Base-by-base conservation (phyloP, 139 green algal species). In the Ostreobium quekettii region DNA sequence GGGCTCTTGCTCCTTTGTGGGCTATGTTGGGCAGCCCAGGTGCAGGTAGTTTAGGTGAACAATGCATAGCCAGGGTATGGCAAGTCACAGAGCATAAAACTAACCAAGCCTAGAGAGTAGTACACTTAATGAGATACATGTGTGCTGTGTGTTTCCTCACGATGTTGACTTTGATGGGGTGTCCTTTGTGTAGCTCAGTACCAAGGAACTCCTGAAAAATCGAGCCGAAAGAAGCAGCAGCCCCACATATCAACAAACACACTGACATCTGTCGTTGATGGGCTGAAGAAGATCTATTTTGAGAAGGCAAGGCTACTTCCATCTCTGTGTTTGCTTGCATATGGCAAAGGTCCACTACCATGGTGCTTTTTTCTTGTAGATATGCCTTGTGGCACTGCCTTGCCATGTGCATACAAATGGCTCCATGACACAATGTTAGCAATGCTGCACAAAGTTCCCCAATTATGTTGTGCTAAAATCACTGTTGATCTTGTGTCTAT, bases 221-320 rank as follows among this genome's bases (percentile, higher is more conserved):
- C 19, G 35, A 5, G 49, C 24, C 39, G 58, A 47, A 77, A 69
- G 33, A 67, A 71, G 47, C 62, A 66, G 3, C 33, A 93, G 36
- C 80, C 86, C 1, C 80, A 74, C 30, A 83, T 85, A 38, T 66
- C n/a, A n/a, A n/a, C n/a, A n/a, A n/a, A n/a, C n/a, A n/a, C n/a
- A n/a, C n/a, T n/a, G n/a, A 93, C 86, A 1, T 89, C 77, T 38
- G 88, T 98, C 47, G 76, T 92, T 1, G 92, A 98, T 47, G 93
- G 91, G 1, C 82, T 98, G 26, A 94, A 93, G 66, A 57, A 78
- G 8, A 88, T 98, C 11, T 98, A 98, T 77, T 91, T 95, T 67
- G 64, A 78, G 4, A 98, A 97, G 81, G 81, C 93, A 48, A 11
- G 68, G 47, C n/a, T n/a, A n/a, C n/a, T n/a, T n/a, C n/a, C n/a